Percentiles rank a stretch among this genome's conserved stretches.
phyloP scores from a whole-genome alignment of 2,329 filamentous ascomycete species.

The Hirsutella rhossiliensis region DNA sequence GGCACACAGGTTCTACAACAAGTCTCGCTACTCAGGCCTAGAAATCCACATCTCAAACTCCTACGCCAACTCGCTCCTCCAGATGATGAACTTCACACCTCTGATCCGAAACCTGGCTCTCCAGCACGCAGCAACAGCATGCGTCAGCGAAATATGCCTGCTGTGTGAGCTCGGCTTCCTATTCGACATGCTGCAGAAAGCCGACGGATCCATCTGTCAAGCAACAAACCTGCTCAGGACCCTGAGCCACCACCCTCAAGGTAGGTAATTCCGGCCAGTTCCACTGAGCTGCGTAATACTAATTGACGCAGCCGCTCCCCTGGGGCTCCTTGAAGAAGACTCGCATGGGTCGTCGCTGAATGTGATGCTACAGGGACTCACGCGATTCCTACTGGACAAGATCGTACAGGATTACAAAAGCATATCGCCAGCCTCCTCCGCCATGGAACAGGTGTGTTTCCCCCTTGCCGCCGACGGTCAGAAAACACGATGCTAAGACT shows the following conservation, averaged over 20 bases:
- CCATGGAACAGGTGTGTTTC: conserved; percentile 55
- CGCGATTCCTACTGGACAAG: conserved; percentile 73
- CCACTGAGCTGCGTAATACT: not conserved
- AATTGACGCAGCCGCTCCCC: conserved; percentile 42
- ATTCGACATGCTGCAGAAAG: conserved; percentile 97
- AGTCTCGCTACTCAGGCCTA: conserved; percentile 78
- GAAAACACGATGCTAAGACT: not conserved
- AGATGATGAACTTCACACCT: conserved; percentile 85
- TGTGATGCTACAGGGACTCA: conserved; percentile 74
- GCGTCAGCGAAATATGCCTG: conserved; percentile 71
- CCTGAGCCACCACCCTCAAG: conserved; percentile 71
- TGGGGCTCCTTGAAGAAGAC: conserved; percentile 80
- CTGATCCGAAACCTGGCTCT: conserved; percentile 78
- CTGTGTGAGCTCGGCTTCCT: conserved; percentile 91
- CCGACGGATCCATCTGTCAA: conserved; percentile 85
- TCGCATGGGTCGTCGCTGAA: conserved; percentile 61
- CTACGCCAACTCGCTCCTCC: conserved; percentile 84
- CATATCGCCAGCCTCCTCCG: conserved; percentile 46
- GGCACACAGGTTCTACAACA: conserved; percentile 75
- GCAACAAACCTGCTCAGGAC: conserved; percentile 91
- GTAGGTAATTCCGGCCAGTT: conserved; percentile 20
- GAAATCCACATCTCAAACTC: conserved; percentile 97
- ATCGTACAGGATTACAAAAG: conserved; percentile 66
- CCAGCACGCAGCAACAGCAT: conserved; percentile 77
- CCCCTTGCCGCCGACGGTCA: conserved; percentile 8